phyloP scores from a whole-genome alignment of 1,284 basidiomycete species.

The Sporisorium graminicola region DNA sequence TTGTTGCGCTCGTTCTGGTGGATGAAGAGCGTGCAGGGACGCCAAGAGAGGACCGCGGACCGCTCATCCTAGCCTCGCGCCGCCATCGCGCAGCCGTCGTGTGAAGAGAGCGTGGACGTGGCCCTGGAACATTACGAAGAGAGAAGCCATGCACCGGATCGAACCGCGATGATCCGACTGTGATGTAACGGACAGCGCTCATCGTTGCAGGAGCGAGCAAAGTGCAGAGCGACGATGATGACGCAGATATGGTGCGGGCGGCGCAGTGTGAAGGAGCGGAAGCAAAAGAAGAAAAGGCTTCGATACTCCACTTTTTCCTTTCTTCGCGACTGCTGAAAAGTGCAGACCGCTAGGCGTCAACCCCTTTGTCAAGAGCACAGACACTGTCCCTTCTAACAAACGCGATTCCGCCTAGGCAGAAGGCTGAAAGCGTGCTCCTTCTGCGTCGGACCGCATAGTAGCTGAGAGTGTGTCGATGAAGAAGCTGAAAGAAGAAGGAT shows the following conservation, averaged over 20 bases:
- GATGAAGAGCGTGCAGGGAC: slow-evolving; percentile 3
- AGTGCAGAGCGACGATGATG: background rate
- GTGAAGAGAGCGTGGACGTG: slow-evolving; percentile 2
- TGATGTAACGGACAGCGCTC: slow-evolving; percentile 10
- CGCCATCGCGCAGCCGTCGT: slow-evolving; percentile 5
- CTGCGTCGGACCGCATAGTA: too few species aligned
- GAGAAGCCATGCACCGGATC: background rate
- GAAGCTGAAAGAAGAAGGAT: too few species aligned
- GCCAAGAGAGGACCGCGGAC: slow-evolving; percentile 6
- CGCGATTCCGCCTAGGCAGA: too few species aligned
- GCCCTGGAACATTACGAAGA: background rate
- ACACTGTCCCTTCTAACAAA: too few species aligned
- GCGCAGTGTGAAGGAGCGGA: background rate
- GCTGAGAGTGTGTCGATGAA: too few species aligned
- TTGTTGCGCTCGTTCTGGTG: background rate
- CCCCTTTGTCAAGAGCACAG: too few species aligned
- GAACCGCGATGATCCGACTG: slow-evolving; percentile 10
- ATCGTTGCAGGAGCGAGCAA: slow-evolving; percentile 6
- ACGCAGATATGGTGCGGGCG: background rate
- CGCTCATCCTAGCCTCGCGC: slow-evolving; percentile 1
- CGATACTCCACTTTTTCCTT: background rate
- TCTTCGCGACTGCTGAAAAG: too few species aligned
- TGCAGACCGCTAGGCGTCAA: too few species aligned
- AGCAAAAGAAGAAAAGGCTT: background rate
- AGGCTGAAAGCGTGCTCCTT: too few species aligned